Evolutionary conservation across 1,284 basidiomycete species (phyloP).

Genomic region (Pyrrhoderma noxium): DNA sequence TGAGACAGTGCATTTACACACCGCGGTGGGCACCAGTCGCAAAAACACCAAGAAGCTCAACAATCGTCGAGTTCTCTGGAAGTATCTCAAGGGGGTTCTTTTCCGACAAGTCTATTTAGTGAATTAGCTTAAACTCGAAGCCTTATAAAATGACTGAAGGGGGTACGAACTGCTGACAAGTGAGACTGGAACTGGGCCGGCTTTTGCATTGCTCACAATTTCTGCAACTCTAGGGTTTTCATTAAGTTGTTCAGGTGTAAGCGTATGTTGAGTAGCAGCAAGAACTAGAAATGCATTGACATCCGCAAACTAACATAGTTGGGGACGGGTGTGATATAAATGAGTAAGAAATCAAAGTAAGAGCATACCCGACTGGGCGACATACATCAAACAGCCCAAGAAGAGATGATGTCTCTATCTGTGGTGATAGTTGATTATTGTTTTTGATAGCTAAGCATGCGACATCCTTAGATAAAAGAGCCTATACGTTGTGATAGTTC

Average conservation of each 20-base stretch:
- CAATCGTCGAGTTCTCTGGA: slow-evolving; percentile 51
- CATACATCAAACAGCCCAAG: slow-evolving; percentile 70
- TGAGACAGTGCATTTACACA: too few species aligned
- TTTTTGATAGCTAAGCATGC: slow-evolving; percentile 55
- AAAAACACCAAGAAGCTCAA: slow-evolving; percentile 59
- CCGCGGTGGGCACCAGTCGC: slow-evolving; percentile 65
- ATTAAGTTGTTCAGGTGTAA: slow-evolving; percentile 48
- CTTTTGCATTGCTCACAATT: slow-evolving; percentile 64
- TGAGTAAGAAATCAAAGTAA: background rate
- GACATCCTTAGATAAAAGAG: slow-evolving; percentile 53
- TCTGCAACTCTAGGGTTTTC: slow-evolving; percentile 52
- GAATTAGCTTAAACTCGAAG: background rate
- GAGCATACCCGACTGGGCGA: slow-evolving; percentile 17
- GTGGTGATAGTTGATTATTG: slow-evolving; percentile 20
- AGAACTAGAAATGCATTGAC: slow-evolving; percentile 76
- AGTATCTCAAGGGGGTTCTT: slow-evolving; percentile 68
- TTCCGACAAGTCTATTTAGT: slow-evolving; percentile 61
- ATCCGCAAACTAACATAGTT: slow-evolving; percentile 69
- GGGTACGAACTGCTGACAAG: slow-evolving; percentile 66
- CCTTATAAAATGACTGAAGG: background rate
- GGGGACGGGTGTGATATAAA: background rate
- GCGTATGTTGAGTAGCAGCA: slow-evolving; percentile 66
- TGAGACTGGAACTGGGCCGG: slow-evolving; percentile 61
- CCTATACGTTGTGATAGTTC: slow-evolving; percentile 24
- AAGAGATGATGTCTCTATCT: slow-evolving; percentile 30